Evolutionary conservation across 2,329 filamentous ascomycete genomes (phyloP).

Genomic region (Allantophomopsis cytisporea): DNA sequence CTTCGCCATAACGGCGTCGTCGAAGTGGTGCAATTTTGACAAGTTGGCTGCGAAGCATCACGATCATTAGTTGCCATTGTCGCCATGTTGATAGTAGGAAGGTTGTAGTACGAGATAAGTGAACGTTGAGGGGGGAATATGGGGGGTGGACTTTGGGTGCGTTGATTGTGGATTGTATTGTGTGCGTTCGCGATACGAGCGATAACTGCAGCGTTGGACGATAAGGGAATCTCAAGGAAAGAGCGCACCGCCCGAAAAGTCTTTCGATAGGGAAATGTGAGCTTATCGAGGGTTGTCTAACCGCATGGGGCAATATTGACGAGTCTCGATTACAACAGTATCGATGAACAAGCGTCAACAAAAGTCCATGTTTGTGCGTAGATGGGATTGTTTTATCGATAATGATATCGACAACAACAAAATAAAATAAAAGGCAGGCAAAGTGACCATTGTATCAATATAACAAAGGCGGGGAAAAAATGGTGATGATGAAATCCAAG

Average conservation of each 20-base stretch:
- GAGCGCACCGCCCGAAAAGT: neutral
- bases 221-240: no score
- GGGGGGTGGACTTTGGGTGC: slow-evolving; percentile 1
- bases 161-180: slow-evolving; percentile 5
- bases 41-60: slow-evolving; percentile 69
- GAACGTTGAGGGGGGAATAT: slow-evolving; percentile 2
- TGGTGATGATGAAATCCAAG: no score
- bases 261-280: slow-evolving; percentile 6
- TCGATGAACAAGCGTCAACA: no score
- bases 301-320: no score
- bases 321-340: no score
- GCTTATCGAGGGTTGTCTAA: no score
- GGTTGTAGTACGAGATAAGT: slow-evolving; percentile 3
- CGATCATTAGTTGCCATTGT: slow-evolving; percentile 33
- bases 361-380: no score
- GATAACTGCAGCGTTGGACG: slow-evolving; percentile 3
- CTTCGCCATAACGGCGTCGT: slow-evolving; percentile 95
- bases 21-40: slow-evolving; percentile 90
- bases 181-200: slow-evolving; percentile 5
- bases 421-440: slow-evolving; percentile 3
- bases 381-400: no score
- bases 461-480: no score
- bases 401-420: slow-evolving; percentile 7
- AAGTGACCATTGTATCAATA: no score
- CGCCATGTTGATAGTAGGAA: slow-evolving; percentile 23